These are phyloP conservation scores for Trifolium fragiferum DNA, from an alignment of 306 rosid genomes.

Conservation along the genomic window DNA sequence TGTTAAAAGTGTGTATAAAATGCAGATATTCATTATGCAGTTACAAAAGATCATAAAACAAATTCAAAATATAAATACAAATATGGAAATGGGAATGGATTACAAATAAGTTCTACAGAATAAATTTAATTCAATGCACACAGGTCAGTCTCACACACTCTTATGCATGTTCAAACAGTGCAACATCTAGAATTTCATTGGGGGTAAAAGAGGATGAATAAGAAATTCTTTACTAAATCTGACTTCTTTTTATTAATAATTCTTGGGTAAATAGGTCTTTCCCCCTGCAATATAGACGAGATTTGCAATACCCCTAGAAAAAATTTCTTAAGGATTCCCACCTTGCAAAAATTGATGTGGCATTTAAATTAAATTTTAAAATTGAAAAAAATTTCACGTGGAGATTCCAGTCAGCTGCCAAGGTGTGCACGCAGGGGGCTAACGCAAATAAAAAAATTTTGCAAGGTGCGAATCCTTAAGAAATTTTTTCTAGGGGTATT, in stretches of 20 bases:
- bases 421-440: no score
- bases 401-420: no score
- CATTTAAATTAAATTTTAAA: no score
- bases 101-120: neutral
- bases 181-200: neutral
- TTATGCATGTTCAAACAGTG: neutral
- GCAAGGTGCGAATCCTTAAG: no score
- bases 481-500: no score
- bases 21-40: neutral
- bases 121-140: neutral
- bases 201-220: neutral
- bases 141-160: neutral
- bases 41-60: neutral
- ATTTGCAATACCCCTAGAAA: no score
- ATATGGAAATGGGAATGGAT: neutral
- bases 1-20: neutral
- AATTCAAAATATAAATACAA: neutral
- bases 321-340: no score
- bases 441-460: no score
- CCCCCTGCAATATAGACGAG: no score
- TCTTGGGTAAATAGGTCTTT: no score
- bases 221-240: constrained; percentile 10
- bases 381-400: no score
- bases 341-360: no score
- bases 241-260: neutral